Evolutionary conservation across 164 flowering plant species (phyloP), one percentile per base, ranked within the genome.

Genomic region (Annona cherimola): DNA sequence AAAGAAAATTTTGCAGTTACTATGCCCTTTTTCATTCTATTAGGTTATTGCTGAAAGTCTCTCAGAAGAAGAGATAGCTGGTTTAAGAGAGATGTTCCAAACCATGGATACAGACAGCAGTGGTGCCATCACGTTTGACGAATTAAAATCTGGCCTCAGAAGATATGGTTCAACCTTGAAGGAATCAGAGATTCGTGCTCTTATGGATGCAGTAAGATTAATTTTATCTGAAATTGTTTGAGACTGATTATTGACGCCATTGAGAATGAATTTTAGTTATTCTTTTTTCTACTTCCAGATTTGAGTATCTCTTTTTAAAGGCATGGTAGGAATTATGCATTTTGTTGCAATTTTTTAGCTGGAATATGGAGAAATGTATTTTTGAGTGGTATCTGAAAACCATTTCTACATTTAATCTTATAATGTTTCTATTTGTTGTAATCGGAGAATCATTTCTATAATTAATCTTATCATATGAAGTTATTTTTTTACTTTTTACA

Each of bases 31-130:
- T 57, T 26, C 11, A 40, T 57, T 6, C 4, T 69, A 69, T 67
- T 80, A 94, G 98, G 98, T 94, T 19, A 94, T 94, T 69, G 98
- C 98, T 75, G 98, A 94, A 86, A 94, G 98, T 76, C 83, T 94
- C 63, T 93, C 98, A 50, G 98, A 91, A 83, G 98, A 91, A 81
- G 98, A 93, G 83, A 93, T 93, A 83, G 98, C 98, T 73, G 98
- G 98, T 78, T 80, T 94, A 71, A 87, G 81, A 71, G 98, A 94
- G 80, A 94, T 94, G 98, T 94, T 94, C 68, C 78, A 59, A 64
- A 80, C 98, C 54, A 93, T 93, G 98, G 98, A 93, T 78, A 93
- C 98, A 60, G 97, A 93, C 79, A 93, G 83, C 71, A 92, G 98
- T 78, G 98, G 98, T 73, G 96, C 98, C 75, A 94, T 94, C 74